phyloP scores from a whole-genome alignment of 2,329 filamentous ascomycete species.

The Cyclaneusma minus region DNA sequence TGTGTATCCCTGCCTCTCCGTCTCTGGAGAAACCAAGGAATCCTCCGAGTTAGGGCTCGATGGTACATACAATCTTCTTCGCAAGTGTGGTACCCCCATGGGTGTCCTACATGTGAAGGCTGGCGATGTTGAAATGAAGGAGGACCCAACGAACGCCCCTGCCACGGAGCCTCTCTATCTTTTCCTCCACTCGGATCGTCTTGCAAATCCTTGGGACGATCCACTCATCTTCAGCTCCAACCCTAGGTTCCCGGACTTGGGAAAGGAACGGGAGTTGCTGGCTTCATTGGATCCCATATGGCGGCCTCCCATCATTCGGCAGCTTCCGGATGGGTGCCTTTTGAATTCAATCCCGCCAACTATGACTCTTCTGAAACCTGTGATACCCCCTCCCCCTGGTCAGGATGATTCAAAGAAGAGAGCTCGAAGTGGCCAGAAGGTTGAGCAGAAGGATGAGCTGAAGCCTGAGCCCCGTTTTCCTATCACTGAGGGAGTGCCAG shows the following conservation, averaged over 20 bases:
- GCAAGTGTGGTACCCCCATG: constrained; percentile 39
- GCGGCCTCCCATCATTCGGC: constrained; percentile 24
- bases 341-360: not conserved
- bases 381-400: too few relatives aligned
- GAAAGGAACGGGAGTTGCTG: too few relatives aligned
- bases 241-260: constrained; percentile 27
- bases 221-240: constrained; percentile 39
- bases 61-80: constrained; percentile 34
- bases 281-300: too few relatives aligned
- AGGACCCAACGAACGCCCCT: constrained; percentile 6
- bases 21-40: constrained; percentile 14
- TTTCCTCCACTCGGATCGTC: constrained; percentile 38
- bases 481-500: too few relatives aligned
- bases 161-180: constrained; percentile 27
- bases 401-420: too few relatives aligned
- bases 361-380: too few relatives aligned
- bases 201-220: constrained; percentile 30
- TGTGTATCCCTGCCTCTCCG: constrained; percentile 26
- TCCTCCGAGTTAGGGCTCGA: constrained; percentile 22
- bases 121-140: constrained; percentile 15
- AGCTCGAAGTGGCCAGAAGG: too few relatives aligned
- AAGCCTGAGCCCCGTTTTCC: too few relatives aligned
- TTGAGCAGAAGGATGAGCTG: too few relatives aligned
- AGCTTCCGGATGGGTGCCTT: too few relatives aligned
- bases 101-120: constrained; percentile 30